These are phyloP conservation scores for Inosperma sp. DNA, from an alignment of 768 basidiomycete genomes.

Conservation along the genomic window DNA sequence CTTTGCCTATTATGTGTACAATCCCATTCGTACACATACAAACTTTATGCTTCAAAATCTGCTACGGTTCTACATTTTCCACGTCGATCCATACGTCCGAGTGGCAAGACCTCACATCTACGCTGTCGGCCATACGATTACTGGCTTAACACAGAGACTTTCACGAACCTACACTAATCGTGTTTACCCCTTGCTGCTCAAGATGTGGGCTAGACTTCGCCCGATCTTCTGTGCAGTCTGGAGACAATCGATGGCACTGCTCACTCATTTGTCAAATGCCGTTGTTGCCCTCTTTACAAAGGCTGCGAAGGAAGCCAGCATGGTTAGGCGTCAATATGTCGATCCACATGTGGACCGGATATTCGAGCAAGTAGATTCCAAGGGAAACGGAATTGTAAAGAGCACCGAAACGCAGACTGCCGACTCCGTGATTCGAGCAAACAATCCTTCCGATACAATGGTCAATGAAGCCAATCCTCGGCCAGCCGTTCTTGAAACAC, in stretches of 20 bases:
- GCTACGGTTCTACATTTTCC: slow-evolving; percentile 11
- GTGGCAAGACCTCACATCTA: slow-evolving; percentile 17
- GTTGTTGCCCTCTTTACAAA: slow-evolving; percentile 21
- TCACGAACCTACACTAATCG: slow-evolving; percentile 12
- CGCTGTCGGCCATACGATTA: slow-evolving; percentile 5
- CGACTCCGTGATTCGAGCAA: background rate
- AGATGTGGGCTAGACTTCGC: slow-evolving; percentile 28
- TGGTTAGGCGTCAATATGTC: slow-evolving; percentile 59
- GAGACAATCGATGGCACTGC: slow-evolving; percentile 37
- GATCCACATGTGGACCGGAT: slow-evolving; percentile 73
- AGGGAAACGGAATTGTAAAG: slow-evolving; percentile 16
- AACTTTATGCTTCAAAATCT: slow-evolving; percentile 13
- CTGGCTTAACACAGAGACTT: slow-evolving; percentile 2
- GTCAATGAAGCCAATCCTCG: too few species aligned
- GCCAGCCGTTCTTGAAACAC: too few species aligned
- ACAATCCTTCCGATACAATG: background rate
- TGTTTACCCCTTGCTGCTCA: slow-evolving; percentile 19
- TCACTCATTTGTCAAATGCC: slow-evolving; percentile 36
- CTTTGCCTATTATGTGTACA: slow-evolving; percentile 23
- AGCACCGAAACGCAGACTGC: background rate
- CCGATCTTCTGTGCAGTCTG: slow-evolving; percentile 37
- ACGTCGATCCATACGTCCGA: slow-evolving; percentile 16
- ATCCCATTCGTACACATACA: slow-evolving; percentile 19
- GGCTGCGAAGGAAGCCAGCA: slow-evolving; percentile 32
- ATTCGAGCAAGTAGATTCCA: slow-evolving; percentile 66